Evolutionary conservation across 306 rosid genomes (phyloP), one percentile per base, ranked within the genome.

Genomic region (Amphicarpaea edgeworthii): DNA sequence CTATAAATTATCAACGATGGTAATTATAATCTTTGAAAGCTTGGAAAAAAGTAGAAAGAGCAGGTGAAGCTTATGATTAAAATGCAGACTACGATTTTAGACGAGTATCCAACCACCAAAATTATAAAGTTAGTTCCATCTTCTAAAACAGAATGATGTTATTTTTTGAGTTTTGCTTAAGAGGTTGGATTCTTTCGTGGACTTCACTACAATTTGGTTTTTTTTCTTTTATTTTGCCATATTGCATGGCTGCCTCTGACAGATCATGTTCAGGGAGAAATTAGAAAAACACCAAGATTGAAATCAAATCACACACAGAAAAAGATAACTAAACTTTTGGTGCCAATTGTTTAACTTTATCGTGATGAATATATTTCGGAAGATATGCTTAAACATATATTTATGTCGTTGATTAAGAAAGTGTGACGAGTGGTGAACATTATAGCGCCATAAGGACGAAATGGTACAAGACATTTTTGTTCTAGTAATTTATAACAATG

Each of bases 11-110:
- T 72, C 87, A 73, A 85, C 85, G 82, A 75, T 76, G 71, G 75
- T 78, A 84, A 91, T 91, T 80, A 88, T 88, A 81, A 71, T 78
- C 83, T 83, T 91, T 88, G 88, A 87, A 87, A 83, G 77, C 77
- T 80, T 68, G 50, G 42, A 64, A 81, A 77, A 72, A 84, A 79
- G 84, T 40, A 43, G 79, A 49, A 71, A 67, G 20, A 76, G 67
- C 20, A 49, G 23, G 23, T 73, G 81, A 78, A 73, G 70, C 76
- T 60, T 75, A 87, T 87, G 88, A 90, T 90, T 81, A 85, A 76
- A 78, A 84, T 80, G 88, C 83, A 83, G 93, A 83, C 80, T 78
- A 88, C 68, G 83, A 55, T 64, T 50, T 43, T 66, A 76, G 82
- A 75, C 78, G 34, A 78, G 86, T 51, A 86, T 87, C 88, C 93